phyloP scores from a whole-genome alignment of 108 stramenopile genomes.

The Pseudonitzschia multiseries region DNA sequence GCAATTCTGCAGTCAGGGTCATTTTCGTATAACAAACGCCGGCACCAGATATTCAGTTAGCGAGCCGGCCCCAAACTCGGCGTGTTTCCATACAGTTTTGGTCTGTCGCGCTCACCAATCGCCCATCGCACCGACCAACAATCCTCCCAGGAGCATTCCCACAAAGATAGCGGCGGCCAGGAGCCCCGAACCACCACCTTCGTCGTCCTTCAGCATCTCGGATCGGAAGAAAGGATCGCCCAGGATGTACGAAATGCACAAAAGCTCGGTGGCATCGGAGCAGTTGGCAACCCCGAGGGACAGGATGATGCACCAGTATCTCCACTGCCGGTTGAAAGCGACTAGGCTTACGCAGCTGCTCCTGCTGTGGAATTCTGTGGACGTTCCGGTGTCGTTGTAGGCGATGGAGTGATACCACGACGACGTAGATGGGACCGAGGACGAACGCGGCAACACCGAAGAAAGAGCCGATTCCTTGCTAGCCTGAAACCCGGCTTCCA shows the following conservation, averaged over 20 bases:
- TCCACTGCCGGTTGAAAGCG: conserved; percentile 38
- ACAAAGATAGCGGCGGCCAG: conserved; percentile 77
- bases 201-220: conserved; percentile 24
- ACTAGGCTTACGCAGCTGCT: neutral
- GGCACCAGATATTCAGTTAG: too few species aligned
- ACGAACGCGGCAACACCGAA: neutral
- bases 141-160: conserved; percentile 82
- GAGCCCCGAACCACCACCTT: conserved; percentile 28
- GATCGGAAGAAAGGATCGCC: conserved; percentile 50
- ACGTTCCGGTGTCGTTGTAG: neutral
- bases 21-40: too few species aligned
- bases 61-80: too few species aligned
- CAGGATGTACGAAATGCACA: conserved; percentile 72
- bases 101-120: conserved; percentile 40
- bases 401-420: neutral
- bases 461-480: neutral
- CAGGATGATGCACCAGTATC: conserved; percentile 72
- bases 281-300: conserved; percentile 70
- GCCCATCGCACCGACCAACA: conserved; percentile 55
- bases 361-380: neutral
- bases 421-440: neutral
- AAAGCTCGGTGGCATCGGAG: conserved; percentile 74
- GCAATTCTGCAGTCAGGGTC: too few species aligned
- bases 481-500: conserved; percentile 2
- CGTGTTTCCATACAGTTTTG: too few species aligned